These are phyloP conservation scores for Ogataea ramenticola DNA, from an alignment of 805 yeast genomes.

Conservation along the genomic window DNA sequence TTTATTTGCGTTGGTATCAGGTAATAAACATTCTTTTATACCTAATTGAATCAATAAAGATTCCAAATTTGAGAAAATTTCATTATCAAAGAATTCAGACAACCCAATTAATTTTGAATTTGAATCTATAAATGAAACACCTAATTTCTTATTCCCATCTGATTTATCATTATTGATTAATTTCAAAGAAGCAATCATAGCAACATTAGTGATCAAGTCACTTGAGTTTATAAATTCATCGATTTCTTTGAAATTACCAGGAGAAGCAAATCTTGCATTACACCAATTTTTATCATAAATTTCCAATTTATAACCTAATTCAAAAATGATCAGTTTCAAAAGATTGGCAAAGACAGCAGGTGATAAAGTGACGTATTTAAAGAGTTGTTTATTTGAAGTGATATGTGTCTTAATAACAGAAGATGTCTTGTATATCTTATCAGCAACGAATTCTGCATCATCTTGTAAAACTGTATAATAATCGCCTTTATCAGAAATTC, in stretches of 20 bases:
- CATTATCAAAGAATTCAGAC: conserved; percentile 80
- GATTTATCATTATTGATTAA: conserved; percentile 21
- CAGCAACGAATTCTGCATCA: conserved; percentile 82
- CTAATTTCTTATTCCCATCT: conserved; percentile 45
- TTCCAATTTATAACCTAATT: conserved; percentile 70
- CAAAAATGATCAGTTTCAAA: conserved; percentile 59
- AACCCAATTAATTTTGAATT: conserved; percentile 60
- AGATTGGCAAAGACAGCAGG: conserved; percentile 63
- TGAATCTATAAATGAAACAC: conserved; percentile 75
- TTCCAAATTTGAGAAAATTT: conserved; percentile 79
- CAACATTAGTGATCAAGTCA: conserved; percentile 26
- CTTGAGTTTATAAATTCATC: conserved; percentile 59
- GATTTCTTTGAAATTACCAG: conserved; percentile 78
- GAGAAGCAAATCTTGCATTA: conserved; percentile 60
- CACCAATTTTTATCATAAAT: conserved; percentile 66
- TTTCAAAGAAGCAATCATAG: conserved; percentile 49
- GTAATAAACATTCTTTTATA: conserved; percentile 74
- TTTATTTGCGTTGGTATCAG: conserved; percentile 31
- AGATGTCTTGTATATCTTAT: conserved; percentile 72
- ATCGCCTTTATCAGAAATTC: conserved; percentile 78
- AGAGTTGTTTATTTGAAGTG: conserved; percentile 33
- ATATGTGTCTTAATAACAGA: conserved; percentile 57
- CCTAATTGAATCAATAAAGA: conserved; percentile 83
- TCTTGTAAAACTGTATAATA: conserved; percentile 67
- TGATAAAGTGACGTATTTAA: conserved; percentile 64